Evolutionary conservation across 2,329 filamentous ascomycete genomes (phyloP), one percentile per base, ranked within the genome.

Genomic region (Fonsecaea erecta): DNA sequence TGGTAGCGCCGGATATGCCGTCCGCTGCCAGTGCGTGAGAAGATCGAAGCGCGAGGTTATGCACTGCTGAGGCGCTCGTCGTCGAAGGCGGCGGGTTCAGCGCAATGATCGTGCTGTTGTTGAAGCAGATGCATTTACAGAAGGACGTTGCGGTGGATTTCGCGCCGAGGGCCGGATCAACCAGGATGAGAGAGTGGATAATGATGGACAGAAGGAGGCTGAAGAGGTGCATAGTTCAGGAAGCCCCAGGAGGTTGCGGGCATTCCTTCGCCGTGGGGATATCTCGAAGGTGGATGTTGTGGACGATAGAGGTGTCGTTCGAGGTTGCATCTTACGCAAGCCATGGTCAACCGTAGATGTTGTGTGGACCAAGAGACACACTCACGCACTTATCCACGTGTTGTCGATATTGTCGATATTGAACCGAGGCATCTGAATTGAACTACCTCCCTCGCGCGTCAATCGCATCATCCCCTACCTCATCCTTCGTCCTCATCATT

Each of bases 101-200:
- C 18, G 86, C 84, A 69, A 90, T 89, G 58, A 90, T 88, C 61
- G 86, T 89, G 77, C 84, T 87, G 74, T 90, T 89, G 57, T 82
- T 82, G 77, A 86, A 86, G 76, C 88, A 90, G 63, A 86, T 89
- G 75, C 88, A 90, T 84, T 90, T 90, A 83, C 88, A 90, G 77
- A 89, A 90, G 64, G 86, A 88, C 16, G 86, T 85, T 26, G 83
- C 81, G 51, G 81, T 82, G 83, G 63, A 63, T 55, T 68, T 66
- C 35, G 67, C 62, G 58, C 52, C 57, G 3, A 62, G 52, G 40
- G 66, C 52, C 6, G 37, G 26, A 8, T 53, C 11, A n/a, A 56
- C 40, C 37, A 62, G 32, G 24, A 46, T 30, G 60, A 57, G 16
- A 14, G 67, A 46, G 58, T 65, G 54, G 52, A 43, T 28, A 54